Evolutionary conservation across 2,329 filamentous ascomycete genomes (phyloP).

Genomic region (Pseudopyricularia javanii): DNA sequence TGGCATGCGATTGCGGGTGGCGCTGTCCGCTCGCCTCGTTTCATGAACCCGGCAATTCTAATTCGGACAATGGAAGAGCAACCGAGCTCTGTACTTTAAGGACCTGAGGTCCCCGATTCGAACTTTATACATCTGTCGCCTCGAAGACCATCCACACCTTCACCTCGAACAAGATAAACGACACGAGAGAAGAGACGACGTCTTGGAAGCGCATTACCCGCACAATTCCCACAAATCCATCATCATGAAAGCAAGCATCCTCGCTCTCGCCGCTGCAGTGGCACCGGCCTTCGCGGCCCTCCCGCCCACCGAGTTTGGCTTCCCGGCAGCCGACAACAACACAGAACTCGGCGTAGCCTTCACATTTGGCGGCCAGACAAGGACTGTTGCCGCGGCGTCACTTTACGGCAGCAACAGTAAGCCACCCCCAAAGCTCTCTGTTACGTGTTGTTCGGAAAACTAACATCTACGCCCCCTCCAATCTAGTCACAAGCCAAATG

Average conservation of each 20-base stretch:
- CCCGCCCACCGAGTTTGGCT: slow-evolving; percentile 4
- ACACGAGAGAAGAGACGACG: neutral
- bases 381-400: neutral
- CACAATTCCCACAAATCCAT: neutral
- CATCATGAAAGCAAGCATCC: neutral
- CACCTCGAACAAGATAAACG: no score
- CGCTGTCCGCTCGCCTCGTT: neutral
- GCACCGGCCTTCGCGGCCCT: slow-evolving; percentile 5
- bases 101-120: neutral
- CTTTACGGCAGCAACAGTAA: slow-evolving; percentile 1
- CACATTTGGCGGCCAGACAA: slow-evolving; percentile 3
- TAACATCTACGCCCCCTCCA: neutral
- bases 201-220: no score
- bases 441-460: neutral
- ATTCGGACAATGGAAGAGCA: neutral
- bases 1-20: neutral
- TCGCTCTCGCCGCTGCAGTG: neutral
- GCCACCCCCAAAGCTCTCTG: neutral
- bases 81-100: neutral
- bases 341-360: slow-evolving; percentile 4
- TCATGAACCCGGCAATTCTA: neutral
- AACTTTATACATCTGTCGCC: no score
- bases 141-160: neutral
- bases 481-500: slow-evolving; percentile 3
- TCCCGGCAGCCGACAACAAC: slow-evolving; percentile 3